Base-by-base conservation (phyloP, 2,329 filamentous ascomycete genomes). In the Cytospora piceae region DNA sequence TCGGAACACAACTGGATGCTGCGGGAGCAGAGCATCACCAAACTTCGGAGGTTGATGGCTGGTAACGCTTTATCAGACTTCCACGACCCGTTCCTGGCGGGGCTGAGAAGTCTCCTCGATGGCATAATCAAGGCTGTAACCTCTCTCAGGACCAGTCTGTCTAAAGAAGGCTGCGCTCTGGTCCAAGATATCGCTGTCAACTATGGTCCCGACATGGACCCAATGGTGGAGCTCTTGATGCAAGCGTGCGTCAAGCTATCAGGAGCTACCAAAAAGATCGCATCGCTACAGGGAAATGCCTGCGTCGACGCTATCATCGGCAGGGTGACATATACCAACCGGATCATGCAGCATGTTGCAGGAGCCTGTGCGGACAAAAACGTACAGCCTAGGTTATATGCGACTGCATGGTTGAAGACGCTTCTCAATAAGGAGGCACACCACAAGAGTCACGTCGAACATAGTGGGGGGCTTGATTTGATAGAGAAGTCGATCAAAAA, bases 341-440 rank as follows among this genome's bases (percentile, higher is more conserved):
- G 93, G 32, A 83, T 97, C 68, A 85, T 97, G 82, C 91, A 96
- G 75, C 94, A 98, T 73, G 82, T 98, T 57, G 91, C 88, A 81
- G 80, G 81, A 62, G 94, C 94, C 29, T 90, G 87, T 68, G 90
- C 96, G 75, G 94, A 99, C 80, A 98, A 97, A 81, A 98, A 97
- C 73, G 90, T 94, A 2, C 91, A 95, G 73, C 90, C 94, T 20
- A 88, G 95, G 68, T 86, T 87, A 1, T 96, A 90, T 76, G 90
- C 89, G 1, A 83, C 90, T 2, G 89, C 85, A 9, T 99, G 95
- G 95, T 79, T 98, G 34, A 91, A 89, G 77, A 96, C 90, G 0
- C 77, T 98, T 24, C 79, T 99, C 49, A 89, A 85, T 70, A 92
- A 92, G 72, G 91, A 96, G 74, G 80, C 86, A 0, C 83, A 87